Evolutionary conservation across 1,284 basidiomycete species (phyloP).

Genomic region (Papiliotrema laurentii): DNA sequence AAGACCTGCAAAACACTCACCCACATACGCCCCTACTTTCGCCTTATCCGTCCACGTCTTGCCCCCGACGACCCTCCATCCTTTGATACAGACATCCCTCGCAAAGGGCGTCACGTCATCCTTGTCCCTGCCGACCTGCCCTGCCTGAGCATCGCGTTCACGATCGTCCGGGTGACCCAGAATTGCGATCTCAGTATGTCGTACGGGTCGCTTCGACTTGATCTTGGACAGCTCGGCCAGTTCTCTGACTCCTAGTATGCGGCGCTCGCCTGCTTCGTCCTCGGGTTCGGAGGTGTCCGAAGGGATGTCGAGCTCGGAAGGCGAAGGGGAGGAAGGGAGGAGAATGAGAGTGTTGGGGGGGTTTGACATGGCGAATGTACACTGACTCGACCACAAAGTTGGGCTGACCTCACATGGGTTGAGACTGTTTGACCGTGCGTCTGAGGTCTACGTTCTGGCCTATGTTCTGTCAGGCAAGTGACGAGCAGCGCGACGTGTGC

Average conservation of each 20-base stretch:
- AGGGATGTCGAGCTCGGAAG: not conserved
- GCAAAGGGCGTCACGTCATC: slow-evolving; percentile 20
- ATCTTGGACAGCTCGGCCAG: slow-evolving; percentile 10
- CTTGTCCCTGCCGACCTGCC: not conserved
- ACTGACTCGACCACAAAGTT: no score
- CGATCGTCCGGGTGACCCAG: not conserved
- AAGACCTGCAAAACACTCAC: slow-evolving; percentile 18
- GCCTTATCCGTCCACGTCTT: slow-evolving; percentile 29
- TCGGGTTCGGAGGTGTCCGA: not conserved
- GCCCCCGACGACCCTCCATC: slow-evolving; percentile 42
- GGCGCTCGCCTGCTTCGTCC: not conserved
- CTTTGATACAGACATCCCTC: slow-evolving; percentile 29
- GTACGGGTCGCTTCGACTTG: not conserved
- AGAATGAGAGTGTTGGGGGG: not conserved
- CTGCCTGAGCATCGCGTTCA: not conserved
- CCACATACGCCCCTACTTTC: slow-evolving; percentile 42
- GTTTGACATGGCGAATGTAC: no score
- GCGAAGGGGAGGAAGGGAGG: not conserved
- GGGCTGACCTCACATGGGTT: no score
- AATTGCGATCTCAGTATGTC: slow-evolving; percentile 4
- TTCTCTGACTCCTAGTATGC: slow-evolving; percentile 17
- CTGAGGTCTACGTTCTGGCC: no score
- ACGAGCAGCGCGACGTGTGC: no score
- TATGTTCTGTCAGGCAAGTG: no score
- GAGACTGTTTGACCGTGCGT: no score